Conservation (phyloP, 1,284 basidiomycete genomes). For the Tilletia indica region DNA sequence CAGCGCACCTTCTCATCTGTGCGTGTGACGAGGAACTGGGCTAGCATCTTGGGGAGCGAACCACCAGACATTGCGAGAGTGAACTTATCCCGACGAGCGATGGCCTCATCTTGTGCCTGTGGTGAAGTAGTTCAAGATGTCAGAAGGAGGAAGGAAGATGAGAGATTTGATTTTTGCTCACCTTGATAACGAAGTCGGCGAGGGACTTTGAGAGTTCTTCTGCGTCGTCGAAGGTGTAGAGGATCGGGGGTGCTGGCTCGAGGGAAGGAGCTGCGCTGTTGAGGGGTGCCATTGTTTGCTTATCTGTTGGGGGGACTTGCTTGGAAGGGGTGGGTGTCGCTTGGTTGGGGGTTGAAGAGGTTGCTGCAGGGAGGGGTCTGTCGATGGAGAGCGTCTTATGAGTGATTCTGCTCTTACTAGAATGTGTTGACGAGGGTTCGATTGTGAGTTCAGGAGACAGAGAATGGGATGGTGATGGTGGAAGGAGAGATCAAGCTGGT, state of each 20-base stretch:
- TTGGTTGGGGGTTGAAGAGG: neutral
- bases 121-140: neutral
- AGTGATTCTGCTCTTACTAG: too few relatives aligned
- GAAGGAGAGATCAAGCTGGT: too few relatives aligned
- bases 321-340: neutral
- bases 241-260: slow-evolving; percentile 63
- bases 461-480: too few relatives aligned
- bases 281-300: slow-evolving; percentile 17
- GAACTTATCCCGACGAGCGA: slow-evolving; percentile 83
- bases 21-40: slow-evolving; percentile 68
- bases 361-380: neutral
- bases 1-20: slow-evolving; percentile 71
- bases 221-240: slow-evolving; percentile 69
- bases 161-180: slow-evolving; percentile 21
- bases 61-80: slow-evolving; percentile 91
- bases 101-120: slow-evolving; percentile 79
- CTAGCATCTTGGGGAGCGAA: slow-evolving; percentile 80
- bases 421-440: too few relatives aligned
- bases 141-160: neutral
- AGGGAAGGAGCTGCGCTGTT: slow-evolving; percentile 50
- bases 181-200: slow-evolving; percentile 76
- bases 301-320: neutral
- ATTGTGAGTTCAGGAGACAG: too few relatives aligned
- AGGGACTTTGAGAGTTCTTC: slow-evolving; percentile 63
- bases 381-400: neutral